Evolutionary conservation across 495 filamentous ascomycete genomes (phyloP), one percentile per base, ranked within the genome.

Genomic region (Xanthoparmelia taractica): DNA sequence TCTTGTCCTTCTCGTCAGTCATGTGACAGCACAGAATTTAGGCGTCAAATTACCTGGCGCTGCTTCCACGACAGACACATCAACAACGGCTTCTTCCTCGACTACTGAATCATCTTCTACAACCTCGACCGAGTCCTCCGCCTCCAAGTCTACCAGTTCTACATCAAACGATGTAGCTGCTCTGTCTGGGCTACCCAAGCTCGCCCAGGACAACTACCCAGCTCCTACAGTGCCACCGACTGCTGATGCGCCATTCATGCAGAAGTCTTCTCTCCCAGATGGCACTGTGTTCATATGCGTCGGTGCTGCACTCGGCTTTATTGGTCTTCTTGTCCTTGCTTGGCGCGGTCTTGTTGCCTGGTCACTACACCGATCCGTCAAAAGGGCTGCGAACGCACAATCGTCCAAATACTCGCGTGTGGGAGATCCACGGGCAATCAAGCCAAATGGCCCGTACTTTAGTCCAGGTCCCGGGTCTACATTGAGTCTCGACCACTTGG

Each of bases 281-380:
- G 94, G 94, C 23, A 97, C 94, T 31, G 86, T 98, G 38, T 98
- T 98, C 78, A 98, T 98, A 70, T 85, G 82, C 47, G 95, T 97
- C 25, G 94, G 95, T 54, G 90, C 91, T 25, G 86, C 87, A 37
- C 82, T 98, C 6, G 95, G 88, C 36, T 85, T 92, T 63, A 84
- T 97, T 63, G 91, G 85, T 6, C 75, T 90, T 15, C 82, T 86
- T 29, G 81, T 98, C 23, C 80, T 97, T 4, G 81, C 86, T 59
- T 98, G 94, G 94, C 89, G 94, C 60, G 87, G 80, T 55, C 82
- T 96, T 61, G 86, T 97, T 27, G 92, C 89, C 67, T 97, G 90
- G 86, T 90, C 92, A 18, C 80, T 98, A 29, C 92, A 96, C 73
- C 90, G 92, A 48, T 92, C 87, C 61, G 91, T 97, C 50, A 77